These are phyloP conservation scores for Orbilia oligospora DNA, from an alignment of 2,329 filamentous ascomycete species.

Conservation along the genomic window DNA sequence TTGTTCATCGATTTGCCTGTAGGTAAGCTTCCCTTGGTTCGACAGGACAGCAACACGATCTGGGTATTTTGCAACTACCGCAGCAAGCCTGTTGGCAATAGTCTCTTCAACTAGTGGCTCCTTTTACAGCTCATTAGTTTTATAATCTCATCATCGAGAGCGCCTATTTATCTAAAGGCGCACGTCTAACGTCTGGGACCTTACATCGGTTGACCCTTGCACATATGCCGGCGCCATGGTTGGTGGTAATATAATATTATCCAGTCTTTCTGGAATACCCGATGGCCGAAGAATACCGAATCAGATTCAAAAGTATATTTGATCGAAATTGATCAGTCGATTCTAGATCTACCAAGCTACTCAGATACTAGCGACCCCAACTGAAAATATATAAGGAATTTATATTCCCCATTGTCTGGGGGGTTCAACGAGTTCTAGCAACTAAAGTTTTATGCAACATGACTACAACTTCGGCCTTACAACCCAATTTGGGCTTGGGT, in stretches of 20 bases:
- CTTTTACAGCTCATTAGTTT: conserved; percentile 9
- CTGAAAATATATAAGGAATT: no score
- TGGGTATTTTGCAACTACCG: background rate
- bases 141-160: background rate
- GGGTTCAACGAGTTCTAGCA: no score
- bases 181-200: background rate
- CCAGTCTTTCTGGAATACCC: background rate
- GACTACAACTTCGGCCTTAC: background rate
- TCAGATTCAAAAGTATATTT: no score
- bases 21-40: conserved; percentile 78
- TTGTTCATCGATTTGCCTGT: conserved; percentile 79
- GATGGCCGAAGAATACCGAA: no score
- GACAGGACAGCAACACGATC: conserved; percentile 73
- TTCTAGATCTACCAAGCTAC: no score
- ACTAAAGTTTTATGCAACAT: no score
- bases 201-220: conserved; percentile 21
- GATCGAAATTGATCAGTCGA: no score
- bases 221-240: conserved; percentile 11
- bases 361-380: no score
- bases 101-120: conserved; percentile 24
- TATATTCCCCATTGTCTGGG: no score
- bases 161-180: no score
- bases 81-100: conserved; percentile 8
- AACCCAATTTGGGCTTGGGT: background rate
- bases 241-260: background rate